Evolutionary conservation across 83 land plant species (phyloP).

Genomic region (Isoetes engelmannii): DNA sequence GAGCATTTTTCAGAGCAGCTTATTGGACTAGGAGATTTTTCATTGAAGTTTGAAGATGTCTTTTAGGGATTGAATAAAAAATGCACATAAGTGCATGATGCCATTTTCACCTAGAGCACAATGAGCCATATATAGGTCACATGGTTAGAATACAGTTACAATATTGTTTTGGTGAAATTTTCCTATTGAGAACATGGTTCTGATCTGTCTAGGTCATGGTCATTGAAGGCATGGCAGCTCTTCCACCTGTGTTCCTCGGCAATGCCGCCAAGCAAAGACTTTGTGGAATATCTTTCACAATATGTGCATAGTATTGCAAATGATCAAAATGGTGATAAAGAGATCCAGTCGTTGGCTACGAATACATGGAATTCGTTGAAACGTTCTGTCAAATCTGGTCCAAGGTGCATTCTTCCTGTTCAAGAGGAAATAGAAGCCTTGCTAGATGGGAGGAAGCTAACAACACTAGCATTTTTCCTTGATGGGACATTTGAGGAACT

Average conservation of each 20-base stretch:
- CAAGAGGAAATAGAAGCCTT: constrained; percentile 7
- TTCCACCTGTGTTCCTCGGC: not conserved
- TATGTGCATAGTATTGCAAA: not conserved
- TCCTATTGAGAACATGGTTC: no score
- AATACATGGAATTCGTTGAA: constrained; percentile 9
- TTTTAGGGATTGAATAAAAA: no score
- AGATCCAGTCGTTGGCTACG: not conserved
- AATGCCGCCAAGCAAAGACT: constrained; percentile 9
- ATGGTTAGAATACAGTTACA: no score
- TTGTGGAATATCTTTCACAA: constrained; percentile 4
- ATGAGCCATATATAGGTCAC: no score
- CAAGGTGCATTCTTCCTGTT: not conserved
- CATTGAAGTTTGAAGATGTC: no score
- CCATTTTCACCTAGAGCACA: no score
- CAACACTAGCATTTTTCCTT: constrained; percentile 3
- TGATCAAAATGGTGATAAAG: not conserved
- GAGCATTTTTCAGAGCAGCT: no score
- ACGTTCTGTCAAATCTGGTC: not conserved
- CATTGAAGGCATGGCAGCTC: constrained; percentile 3
- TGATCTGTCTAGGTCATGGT: not conserved
- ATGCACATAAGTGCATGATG: no score
- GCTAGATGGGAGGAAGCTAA: not conserved
- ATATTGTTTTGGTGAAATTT: no score
- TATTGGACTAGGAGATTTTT: no score
- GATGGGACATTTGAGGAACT: constrained; percentile 2